Evolutionary conservation across 148 eudicot species (phyloP), one percentile per base, ranked within the genome.

Genomic region (Pharnaceum exiguum): DNA sequence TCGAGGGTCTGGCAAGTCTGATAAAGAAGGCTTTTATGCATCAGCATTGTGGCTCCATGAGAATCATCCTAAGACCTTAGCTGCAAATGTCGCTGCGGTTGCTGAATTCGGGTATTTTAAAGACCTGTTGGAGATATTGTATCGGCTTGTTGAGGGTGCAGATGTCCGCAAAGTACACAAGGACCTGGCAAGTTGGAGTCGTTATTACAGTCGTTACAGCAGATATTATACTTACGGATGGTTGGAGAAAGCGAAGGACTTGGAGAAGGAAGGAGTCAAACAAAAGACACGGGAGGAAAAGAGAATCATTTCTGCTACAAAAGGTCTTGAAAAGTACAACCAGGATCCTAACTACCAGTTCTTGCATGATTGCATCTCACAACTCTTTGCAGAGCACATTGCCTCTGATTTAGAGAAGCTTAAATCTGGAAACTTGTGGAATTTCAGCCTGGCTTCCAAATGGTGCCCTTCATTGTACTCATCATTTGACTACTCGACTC

Each of bases 391-490:
- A 1, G 22, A 46, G 35, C n/a, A 46, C 19, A 35, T 65, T 12
- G 22, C 18, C 19, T 45, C 55, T 2, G 69, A 65, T 56, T 7
- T 65, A 19, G 35, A 55, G 55, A 16, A 17, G 10, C 27, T 65
- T 0, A 46, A 22, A 1, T 26, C 33, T 16, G 62, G 62, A 9
- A 38, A 35, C 6, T 35, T 12, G 10, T 45, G 38, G 17, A 28
- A 46, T 3, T 22, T 62, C 13, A 65, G 46, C 37, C 26, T 65
- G 13, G 69, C 62, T 26, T 26, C 62, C 0, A 65, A 64, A 54
- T 64, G 68, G 68, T 64, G 60, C 27, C 68, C 68, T 43, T 53
- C 68, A 3, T 31, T 64, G 12, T 21, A 65, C 35, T 55, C 69
- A 4, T 1, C 42, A 0, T 62, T 24, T 27, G 69, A 65, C 36